Conservation (phyloP, 306 rosid genomes). For the Pyrus pyrifolia region DNA sequence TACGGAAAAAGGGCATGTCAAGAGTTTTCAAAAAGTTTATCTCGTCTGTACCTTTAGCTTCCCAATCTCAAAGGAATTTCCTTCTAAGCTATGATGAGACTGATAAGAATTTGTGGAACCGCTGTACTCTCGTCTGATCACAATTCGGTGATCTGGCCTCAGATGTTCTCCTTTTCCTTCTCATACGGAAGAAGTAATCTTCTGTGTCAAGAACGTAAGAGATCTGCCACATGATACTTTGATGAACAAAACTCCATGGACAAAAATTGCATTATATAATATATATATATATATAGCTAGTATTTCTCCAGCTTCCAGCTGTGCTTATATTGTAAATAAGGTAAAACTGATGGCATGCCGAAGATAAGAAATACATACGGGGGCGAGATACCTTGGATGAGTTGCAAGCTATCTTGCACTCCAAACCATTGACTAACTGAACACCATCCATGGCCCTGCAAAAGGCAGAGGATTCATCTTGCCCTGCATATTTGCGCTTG, state of each 20-base stretch:
- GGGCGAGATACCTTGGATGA: conserved; percentile 70
- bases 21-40: neutral
- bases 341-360: neutral
- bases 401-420: conserved; percentile 92
- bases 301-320: neutral
- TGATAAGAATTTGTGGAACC: conserved; percentile 55
- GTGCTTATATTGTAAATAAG: neutral
- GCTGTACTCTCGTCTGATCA: conserved; percentile 46
- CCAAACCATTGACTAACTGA: conserved; percentile 73
- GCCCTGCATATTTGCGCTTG: conserved; percentile 41
- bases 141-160: conserved; percentile 15
- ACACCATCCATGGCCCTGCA: conserved; percentile 70
- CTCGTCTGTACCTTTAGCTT: conserved; percentile 8
- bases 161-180: conserved; percentile 36
- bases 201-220: conserved; percentile 87
- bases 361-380: neutral
- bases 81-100: conserved; percentile 5
- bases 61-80: conserved; percentile 4
- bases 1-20: neutral
- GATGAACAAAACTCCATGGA: conserved; percentile 5
- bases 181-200: conserved; percentile 75
- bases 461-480: conserved; percentile 62
- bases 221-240: conserved; percentile 51
- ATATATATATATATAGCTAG: neutral
- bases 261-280: neutral